phyloP scores from a whole-genome alignment of 768 basidiomycete genomes.

The Aureoboletus auriporus region DNA sequence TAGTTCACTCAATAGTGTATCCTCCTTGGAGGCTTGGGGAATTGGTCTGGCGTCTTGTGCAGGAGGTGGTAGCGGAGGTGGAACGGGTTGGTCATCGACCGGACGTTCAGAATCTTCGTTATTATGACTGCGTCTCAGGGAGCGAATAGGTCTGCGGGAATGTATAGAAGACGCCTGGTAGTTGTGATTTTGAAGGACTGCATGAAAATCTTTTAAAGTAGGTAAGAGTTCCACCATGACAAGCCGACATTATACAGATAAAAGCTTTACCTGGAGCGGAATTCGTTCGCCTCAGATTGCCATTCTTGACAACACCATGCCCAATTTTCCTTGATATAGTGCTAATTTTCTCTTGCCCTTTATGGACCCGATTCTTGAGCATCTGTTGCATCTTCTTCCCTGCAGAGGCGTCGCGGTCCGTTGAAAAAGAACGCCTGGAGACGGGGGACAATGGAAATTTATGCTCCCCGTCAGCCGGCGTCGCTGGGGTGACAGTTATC shows the following conservation, averaged over 20 bases:
- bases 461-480: conserved; percentile 38
- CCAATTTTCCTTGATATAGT: conserved; percentile 78
- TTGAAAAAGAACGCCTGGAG: conserved; percentile 26
- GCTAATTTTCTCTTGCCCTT: conserved; percentile 66
- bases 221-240: neutral
- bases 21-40: conserved; percentile 48
- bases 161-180: conserved; percentile 84
- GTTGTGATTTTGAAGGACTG: conserved; percentile 52
- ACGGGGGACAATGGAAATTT: conserved; percentile 17
- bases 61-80: conserved; percentile 35
- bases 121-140: conserved; percentile 35
- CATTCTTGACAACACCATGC: conserved; percentile 57
- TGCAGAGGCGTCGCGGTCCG: conserved; percentile 45
- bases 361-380: conserved; percentile 69
- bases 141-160: conserved; percentile 60
- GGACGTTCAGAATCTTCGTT: conserved; percentile 30
- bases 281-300: conserved; percentile 52
- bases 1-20: conserved; percentile 71
- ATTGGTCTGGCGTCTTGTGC: conserved; percentile 29
- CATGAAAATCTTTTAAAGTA: conserved; percentile 58
- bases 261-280: conserved; percentile 62
- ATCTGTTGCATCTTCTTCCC: conserved; percentile 76
- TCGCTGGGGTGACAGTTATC: conserved; percentile 63
- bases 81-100: conserved; percentile 35
- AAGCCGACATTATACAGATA: neutral